Evolutionary conservation across 1,139 yeast genomes (phyloP), one percentile per base, ranked within the genome.

Genomic region (Meyerozyma elateridarum): DNA sequence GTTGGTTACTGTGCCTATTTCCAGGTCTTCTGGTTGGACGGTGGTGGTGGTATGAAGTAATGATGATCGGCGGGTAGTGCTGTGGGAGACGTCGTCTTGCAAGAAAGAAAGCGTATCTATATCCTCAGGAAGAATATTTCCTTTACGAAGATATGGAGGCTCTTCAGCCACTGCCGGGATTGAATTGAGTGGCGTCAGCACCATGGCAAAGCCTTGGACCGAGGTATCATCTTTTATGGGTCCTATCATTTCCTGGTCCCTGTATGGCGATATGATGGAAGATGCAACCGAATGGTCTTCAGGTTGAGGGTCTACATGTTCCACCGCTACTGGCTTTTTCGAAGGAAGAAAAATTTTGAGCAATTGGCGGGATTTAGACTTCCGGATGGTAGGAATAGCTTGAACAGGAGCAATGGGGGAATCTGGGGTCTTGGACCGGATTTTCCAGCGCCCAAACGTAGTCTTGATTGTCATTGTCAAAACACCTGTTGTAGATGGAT

Each of bases 1-100:
- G 29, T 53, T 51, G 6, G 42, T 43, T 6, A 54, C 36, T 8
- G 56, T 47, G 7, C 41, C 46, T 7, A 36, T 33, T 6, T 40
- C 44, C 4, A 36, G 28, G 22, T 40, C 30, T 6, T 16, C 25
- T 8, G 16, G 25, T 13, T 19, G 22, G 11, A 14, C 5, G 8
- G 22, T 13, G 20, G 9, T n/a, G 12, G n/a, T 14, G 5, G 9
- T 15, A n/a, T 8, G 4, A 5, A 5, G 11, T 6, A 5, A 6
- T 9, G 15, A 22, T 9, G 30, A 16, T 13, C 21, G 19, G 30
- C 25, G 25, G 19, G 30, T 8, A n/a, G 30, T 28, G 25, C 25
- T 20, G 25, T 28, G 30, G 20, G 30, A 19, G 4, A 9, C 27
- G 19, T 9, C 15, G 5, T 24, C 27, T 8, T 24, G 27, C 27